phyloP scores from a whole-genome alignment of 2,329 filamentous ascomycete species.

The Stagonosporopsis tanaceti region DNA sequence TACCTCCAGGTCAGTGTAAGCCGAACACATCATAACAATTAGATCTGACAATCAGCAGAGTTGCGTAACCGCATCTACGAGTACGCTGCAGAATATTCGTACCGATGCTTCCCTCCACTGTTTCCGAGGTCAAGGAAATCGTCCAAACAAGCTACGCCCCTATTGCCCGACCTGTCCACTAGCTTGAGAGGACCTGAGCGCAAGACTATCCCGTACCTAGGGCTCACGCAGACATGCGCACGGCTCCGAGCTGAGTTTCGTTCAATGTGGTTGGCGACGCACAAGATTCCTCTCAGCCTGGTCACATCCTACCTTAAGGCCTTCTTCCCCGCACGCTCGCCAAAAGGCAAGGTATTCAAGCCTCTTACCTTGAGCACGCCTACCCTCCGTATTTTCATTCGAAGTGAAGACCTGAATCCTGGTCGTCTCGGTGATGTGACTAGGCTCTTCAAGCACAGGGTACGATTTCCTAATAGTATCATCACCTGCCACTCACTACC shows the following conservation, averaged over 20 bases:
- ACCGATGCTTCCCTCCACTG: slow-evolving; percentile 26
- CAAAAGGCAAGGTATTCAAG: slow-evolving; percentile 1
- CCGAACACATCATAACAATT: neutral
- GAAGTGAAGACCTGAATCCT: slow-evolving; percentile 8
- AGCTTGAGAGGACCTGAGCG: neutral
- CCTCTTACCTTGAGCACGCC: slow-evolving; percentile 1
- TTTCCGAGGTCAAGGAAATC: neutral
- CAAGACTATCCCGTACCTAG: slow-evolving; percentile 28
- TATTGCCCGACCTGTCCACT: neutral
- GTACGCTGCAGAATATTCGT: slow-evolving; percentile 18
- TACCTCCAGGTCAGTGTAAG: slow-evolving; percentile 31
- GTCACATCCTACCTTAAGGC: slow-evolving; percentile 29
- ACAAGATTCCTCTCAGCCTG: slow-evolving; percentile 28
- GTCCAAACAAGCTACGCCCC: neutral
- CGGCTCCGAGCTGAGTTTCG: slow-evolving; percentile 39
- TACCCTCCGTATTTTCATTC: slow-evolving; percentile 26
- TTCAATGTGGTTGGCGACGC: slow-evolving; percentile 32
- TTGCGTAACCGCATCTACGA: slow-evolving; percentile 38
- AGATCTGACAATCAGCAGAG: slow-evolving; percentile 27
- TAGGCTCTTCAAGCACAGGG: slow-evolving; percentile 28
- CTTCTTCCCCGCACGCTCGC: slow-evolving; percentile 26
- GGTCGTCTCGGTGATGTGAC: slow-evolving; percentile 16
- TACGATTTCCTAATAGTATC: slow-evolving; percentile 25
- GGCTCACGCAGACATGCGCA: slow-evolving; percentile 31
- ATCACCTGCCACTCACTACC: slow-evolving; percentile 9